These are phyloP conservation scores for Areca catechu DNA, from an alignment of 176 grass and related monocot species.

Conservation along the genomic window DNA sequence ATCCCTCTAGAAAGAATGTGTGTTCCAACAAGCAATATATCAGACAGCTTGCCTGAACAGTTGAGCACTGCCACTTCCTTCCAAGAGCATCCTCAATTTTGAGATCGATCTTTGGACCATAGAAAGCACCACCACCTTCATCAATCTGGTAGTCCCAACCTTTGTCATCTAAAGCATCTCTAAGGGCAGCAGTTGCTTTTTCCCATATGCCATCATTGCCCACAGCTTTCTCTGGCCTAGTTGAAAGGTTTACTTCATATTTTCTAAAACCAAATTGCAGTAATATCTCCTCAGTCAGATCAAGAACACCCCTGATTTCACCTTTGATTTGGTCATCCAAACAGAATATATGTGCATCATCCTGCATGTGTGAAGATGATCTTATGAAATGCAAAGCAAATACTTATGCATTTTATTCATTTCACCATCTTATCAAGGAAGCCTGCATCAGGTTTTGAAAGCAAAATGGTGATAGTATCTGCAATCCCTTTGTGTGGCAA, in stretches of 20 bases:
- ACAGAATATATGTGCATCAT: constrained; percentile 99
- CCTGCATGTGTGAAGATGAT: constrained; percentile 23
- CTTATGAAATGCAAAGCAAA: too few species aligned
- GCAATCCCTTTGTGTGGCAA: too few species aligned
- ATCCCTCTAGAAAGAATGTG: background rate
- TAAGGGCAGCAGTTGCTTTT: constrained; percentile 78
- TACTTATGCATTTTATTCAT: too few species aligned
- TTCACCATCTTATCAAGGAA: too few species aligned
- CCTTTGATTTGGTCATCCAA: constrained; percentile 77
- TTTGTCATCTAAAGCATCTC: constrained; percentile 74
- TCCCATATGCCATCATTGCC: constrained; percentile 85
- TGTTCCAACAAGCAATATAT: too few species aligned
- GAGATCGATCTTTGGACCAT: constrained; percentile 95
- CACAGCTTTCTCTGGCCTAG: constrained; percentile 82
- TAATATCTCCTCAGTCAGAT: constrained; percentile 86
- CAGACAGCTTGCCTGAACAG: constrained; percentile 52
- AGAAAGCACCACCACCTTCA: constrained; percentile 93
- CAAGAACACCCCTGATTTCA: constrained; percentile 81
- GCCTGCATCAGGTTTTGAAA: too few species aligned
- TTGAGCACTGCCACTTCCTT: constrained; percentile 97
- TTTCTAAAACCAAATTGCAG: constrained; percentile 74
- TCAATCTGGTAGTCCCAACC: constrained; percentile 90
- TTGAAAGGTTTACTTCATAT: constrained; percentile 89
- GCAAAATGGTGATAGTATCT: too few species aligned
- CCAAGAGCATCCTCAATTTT: constrained; percentile 97